Evolutionary conservation across 1,284 basidiomycete genomes (phyloP), one percentile per base, ranked within the genome.

Genomic region (Flammula alnicola): DNA sequence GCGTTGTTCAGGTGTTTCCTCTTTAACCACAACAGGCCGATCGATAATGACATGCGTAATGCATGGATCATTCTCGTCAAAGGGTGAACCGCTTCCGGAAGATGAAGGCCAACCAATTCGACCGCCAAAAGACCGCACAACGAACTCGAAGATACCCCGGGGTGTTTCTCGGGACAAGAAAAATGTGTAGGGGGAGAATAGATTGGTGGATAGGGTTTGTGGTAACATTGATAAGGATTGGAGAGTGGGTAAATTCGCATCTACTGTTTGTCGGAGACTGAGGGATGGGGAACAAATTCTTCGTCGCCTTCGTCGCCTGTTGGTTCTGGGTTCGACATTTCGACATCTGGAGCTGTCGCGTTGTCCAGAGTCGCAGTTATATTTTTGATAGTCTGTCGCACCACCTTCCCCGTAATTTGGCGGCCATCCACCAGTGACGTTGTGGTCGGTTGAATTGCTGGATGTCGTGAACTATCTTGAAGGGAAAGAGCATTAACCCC

Each of bases 11-110:
- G 77, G 66, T 3, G 80, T 77, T 63, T 84, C 83, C 41, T 76
- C 69, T 22, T 65, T 58, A 63, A 75, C 79, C 12, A 78, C 68
- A 10, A 78, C 25, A 0, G 97, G 97, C 49, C 97, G 83, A 70
- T 99, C 97, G 60, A 98, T 88, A 58, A 99, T 87, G 58, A 98
- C 88, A 72, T 99, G 97, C 4, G 97, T 99, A 64, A 99, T 96
- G 20, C 84, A 81, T 46, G 86, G 81, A 61, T 91, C 89, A 32
- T 70, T 69, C 65, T 89, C 86, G 32, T 82, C 76, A 63, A 91
- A 79, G 0, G 91, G 88, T 6, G 93, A 95, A 17, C 93, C 93
- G 50, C 83, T 79, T 30, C 95, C 95, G 17, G 91, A 87, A 1
- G 91, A 86, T 39, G 83, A 69, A n/a, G 88, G 81, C 95, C 95